Evolutionary conservation across 1,284 basidiomycete species (phyloP).

Genomic region (Anthracocystis panici-leucophaei): DNA sequence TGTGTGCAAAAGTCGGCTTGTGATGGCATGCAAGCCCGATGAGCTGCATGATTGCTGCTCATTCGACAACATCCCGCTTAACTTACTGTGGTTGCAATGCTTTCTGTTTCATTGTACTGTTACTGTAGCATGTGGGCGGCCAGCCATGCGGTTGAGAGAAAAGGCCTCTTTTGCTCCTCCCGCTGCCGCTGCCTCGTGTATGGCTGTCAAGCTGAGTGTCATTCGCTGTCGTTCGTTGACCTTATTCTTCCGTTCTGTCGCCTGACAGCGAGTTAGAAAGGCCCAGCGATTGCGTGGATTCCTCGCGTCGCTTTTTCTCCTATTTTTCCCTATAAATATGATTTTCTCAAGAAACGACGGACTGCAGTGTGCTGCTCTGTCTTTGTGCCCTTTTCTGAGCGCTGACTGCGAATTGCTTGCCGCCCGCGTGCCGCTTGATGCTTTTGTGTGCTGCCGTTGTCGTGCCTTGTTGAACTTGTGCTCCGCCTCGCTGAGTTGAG

Average conservation of each 20-base stretch:
- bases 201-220: background rate
- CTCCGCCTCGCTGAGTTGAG: no score
- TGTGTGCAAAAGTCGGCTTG: no score
- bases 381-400: background rate
- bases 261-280: background rate
- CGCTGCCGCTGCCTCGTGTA: background rate
- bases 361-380: background rate
- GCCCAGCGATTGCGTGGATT: background rate
- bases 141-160: background rate
- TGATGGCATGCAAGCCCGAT: no score
- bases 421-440: no score
- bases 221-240: background rate
- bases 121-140: background rate
- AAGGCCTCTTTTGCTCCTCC: background rate
- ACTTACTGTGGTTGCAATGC: no score
- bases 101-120: no score
- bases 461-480: no score
- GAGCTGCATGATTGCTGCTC: no score
- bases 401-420: no score
- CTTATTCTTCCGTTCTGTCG: background rate
- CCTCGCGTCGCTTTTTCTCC: slow-evolving; percentile 7
- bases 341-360: background rate
- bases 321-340: no score
- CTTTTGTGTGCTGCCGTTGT: no score
- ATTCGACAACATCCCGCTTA: background rate